phyloP scores from a whole-genome alignment of 805 yeast genomes.

The Candida ficus region DNA sequence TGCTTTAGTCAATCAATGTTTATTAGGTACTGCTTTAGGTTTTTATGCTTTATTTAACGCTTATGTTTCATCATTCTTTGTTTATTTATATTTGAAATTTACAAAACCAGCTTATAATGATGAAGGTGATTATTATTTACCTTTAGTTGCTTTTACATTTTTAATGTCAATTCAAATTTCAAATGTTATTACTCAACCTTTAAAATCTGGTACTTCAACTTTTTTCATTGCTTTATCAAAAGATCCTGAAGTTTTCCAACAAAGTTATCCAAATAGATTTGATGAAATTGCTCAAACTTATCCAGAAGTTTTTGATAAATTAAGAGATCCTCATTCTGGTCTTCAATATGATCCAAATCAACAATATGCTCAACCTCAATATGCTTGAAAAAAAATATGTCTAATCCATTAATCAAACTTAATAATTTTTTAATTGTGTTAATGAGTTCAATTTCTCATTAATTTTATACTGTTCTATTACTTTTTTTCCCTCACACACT shows the following conservation, averaged over 20 bases:
- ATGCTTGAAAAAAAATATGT: not conserved
- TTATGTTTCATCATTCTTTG: constrained; percentile 55
- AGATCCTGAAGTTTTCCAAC: constrained; percentile 78
- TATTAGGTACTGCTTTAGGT: constrained; percentile 73
- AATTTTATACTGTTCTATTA: too few species aligned
- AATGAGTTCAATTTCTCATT: too few species aligned
- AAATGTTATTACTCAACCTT: constrained; percentile 64
- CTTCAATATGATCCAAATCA: not conserved
- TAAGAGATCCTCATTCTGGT: constrained; percentile 19
- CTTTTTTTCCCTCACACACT: too few species aligned
- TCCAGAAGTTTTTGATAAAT: constrained; percentile 61
- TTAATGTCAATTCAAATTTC: constrained; percentile 73
- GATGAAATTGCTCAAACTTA: constrained; percentile 60
- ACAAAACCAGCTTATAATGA: constrained; percentile 65
- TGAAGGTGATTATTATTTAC: constrained; percentile 58
- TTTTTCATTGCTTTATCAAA: constrained; percentile 78
- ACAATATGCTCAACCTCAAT: not conserved
- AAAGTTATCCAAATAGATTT: constrained; percentile 64
- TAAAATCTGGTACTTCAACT: constrained; percentile 78
- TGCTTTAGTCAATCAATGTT: constrained; percentile 78
- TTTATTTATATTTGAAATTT: constrained; percentile 60
- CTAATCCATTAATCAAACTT: too few species aligned
- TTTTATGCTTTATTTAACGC: constrained; percentile 71
- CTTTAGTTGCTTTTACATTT: constrained; percentile 69
- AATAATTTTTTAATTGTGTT: too few species aligned